A percentile compares a stretch with the other conserved stretches of the same genome.
phyloP scores from a whole-genome alignment of 495 filamentous ascomycete species.

The Aspergillus nanangensis region DNA sequence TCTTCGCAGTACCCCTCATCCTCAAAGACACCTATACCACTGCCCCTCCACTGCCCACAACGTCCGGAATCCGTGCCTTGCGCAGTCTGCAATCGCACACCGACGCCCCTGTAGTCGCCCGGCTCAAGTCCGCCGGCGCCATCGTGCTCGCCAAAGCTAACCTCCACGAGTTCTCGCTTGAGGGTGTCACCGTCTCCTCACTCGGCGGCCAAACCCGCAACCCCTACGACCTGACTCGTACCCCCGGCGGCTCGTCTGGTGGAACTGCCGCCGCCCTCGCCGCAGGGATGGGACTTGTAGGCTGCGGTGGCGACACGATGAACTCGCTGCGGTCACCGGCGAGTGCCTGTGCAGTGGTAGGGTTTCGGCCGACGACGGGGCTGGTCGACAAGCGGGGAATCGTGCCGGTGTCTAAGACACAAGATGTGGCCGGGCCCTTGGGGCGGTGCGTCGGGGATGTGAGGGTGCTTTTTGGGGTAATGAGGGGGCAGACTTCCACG shows the following conservation, averaged over 20 bases:
- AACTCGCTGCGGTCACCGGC: constrained; percentile 60
- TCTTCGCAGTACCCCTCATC: constrained; percentile 48
- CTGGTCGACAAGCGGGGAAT: constrained; percentile 48
- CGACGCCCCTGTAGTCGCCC: constrained; percentile 45
- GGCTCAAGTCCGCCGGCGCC: constrained; percentile 49
- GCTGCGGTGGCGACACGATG: constrained; percentile 60
- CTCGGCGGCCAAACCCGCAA: constrained; percentile 60
- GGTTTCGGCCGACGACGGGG: constrained; percentile 56
- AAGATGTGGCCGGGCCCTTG: constrained; percentile 59
- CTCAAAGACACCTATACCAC: constrained; percentile 64
- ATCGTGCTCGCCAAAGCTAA: constrained; percentile 66
- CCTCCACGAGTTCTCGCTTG: constrained; percentile 61
- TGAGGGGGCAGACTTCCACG: constrained; percentile 37
- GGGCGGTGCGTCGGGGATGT: constrained; percentile 51
- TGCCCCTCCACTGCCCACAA: constrained; percentile 48
- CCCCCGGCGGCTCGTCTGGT: constrained; percentile 60
- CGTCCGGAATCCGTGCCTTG: constrained; percentile 47
- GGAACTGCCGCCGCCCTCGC: constrained; percentile 59
- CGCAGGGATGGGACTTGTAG: constrained; percentile 51
- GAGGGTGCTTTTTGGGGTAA: constrained; percentile 48
- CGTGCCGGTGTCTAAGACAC: constrained; percentile 57
- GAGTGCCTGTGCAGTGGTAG: constrained; percentile 57
- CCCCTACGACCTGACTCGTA: constrained; percentile 57
- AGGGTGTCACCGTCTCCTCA: constrained; percentile 56
- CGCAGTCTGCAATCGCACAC: constrained; percentile 32